Conservation (phyloP, 306 rosid species). For the Alnus rubra region DNA sequence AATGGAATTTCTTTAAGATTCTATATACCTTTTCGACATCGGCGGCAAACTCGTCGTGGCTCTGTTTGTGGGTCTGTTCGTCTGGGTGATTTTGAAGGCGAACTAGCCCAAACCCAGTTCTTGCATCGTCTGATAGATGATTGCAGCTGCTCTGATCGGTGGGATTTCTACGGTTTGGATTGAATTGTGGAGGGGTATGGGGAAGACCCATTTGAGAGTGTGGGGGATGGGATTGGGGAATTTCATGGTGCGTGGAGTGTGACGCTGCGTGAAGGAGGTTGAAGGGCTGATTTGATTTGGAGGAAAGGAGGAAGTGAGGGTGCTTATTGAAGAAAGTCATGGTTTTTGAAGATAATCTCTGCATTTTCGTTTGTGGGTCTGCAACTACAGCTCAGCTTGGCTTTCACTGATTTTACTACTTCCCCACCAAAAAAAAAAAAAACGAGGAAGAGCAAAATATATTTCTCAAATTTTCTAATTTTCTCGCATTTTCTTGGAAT, state of each 20-base stretch:
- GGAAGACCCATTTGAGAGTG: slow-evolving; percentile 12
- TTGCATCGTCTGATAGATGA: not conserved
- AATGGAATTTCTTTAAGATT: slow-evolving; percentile 68
- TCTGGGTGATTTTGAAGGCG: slow-evolving; percentile 31
- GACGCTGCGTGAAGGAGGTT: slow-evolving; percentile 20
- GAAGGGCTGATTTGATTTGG: slow-evolving; percentile 21
- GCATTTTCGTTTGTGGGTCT: slow-evolving; percentile 31
- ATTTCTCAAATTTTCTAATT: too few relatives aligned
- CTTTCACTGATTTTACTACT: not conserved
- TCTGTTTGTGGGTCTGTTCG: slow-evolving; percentile 18
- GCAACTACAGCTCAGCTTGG: not conserved
- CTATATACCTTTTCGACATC: slow-evolving; percentile 72
- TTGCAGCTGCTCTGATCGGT: not conserved
- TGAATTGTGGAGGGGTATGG: slow-evolving; percentile 13
- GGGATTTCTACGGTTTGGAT: slow-evolving; percentile 10
- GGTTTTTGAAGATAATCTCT: slow-evolving; percentile 34
- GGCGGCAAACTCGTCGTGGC: slow-evolving; percentile 57
- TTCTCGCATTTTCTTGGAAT: too few relatives aligned
- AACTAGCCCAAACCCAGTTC: slow-evolving; percentile 43
- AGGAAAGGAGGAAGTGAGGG: slow-evolving; percentile 14
- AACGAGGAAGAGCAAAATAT: too few relatives aligned
- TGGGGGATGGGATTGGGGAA: slow-evolving; percentile 17
- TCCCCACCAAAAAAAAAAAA: too few relatives aligned
- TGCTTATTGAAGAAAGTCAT: slow-evolving; percentile 23
- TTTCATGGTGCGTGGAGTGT: slow-evolving; percentile 11